A percentile compares a stretch with the other conserved stretches of the same genome.
Evolutionary conservation across 345 rosid genomes (phyloP).

Genomic region (Pugionium cornutum): DNA sequence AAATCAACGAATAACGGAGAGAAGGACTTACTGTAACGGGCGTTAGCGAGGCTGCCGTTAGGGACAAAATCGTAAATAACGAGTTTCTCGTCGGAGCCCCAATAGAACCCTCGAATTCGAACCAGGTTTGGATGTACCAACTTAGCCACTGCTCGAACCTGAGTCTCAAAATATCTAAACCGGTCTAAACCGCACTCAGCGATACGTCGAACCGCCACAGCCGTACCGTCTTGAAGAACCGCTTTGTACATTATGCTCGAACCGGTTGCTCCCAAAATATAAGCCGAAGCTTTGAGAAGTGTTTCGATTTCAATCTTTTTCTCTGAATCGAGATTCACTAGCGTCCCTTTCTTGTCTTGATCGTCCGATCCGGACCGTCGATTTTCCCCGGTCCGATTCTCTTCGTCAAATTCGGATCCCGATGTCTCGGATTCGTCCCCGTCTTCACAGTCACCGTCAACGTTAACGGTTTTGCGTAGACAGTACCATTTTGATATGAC

Average conservation of each 20-base stretch:
- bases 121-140: constrained; percentile 86
- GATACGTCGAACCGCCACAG: constrained; percentile 86
- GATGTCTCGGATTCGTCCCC: constrained; percentile 49
- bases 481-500: constrained; percentile 78
- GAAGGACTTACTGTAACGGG: constrained; percentile 76
- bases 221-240: constrained; percentile 80
- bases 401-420: constrained; percentile 45
- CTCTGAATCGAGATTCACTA: constrained; percentile 72
- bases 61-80: constrained; percentile 80
- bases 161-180: constrained; percentile 81
- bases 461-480: constrained; percentile 51
- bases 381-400: constrained; percentile 37
- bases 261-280: constrained; percentile 88
- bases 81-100: constrained; percentile 80
- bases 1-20: no score
- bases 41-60: constrained; percentile 82
- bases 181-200: constrained; percentile 74
- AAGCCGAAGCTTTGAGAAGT: constrained; percentile 84
- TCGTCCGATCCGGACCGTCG: constrained; percentile 46
- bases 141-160: constrained; percentile 75
- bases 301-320: constrained; percentile 73
- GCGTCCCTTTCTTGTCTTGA: constrained; percentile 60
- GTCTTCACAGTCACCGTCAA: constrained; percentile 45
- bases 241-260: constrained; percentile 93
- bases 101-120: constrained; percentile 81